These are phyloP conservation scores for Pisolithus microcarpus DNA, from an alignment of 768 basidiomycete species.

Conservation along the genomic window DNA sequence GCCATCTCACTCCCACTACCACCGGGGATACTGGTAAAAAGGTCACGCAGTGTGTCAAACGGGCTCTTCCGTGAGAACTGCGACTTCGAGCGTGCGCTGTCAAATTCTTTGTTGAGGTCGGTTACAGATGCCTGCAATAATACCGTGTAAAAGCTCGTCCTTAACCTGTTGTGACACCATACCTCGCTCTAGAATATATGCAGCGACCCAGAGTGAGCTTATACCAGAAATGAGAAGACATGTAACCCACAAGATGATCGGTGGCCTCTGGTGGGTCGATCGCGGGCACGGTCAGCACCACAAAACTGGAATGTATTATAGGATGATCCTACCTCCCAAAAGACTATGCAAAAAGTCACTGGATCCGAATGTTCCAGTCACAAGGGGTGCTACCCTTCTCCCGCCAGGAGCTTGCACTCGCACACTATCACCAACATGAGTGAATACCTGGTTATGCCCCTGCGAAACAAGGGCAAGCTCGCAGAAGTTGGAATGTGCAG, in stretches of 20 bases:
- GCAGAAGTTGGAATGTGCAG: conserved; percentile 88
- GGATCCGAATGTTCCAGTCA: conserved; percentile 77
- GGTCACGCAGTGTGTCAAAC: conserved; percentile 46
- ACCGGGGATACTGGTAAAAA: conserved; percentile 60
- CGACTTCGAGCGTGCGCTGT: conserved; percentile 56
- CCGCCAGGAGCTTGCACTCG: conserved; percentile 71
- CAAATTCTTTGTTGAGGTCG: conserved; percentile 76
- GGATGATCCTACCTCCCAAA: conserved; percentile 50
- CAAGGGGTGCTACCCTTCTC: conserved; percentile 68
- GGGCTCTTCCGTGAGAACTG: conserved; percentile 30
- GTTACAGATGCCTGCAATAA: conserved; percentile 67
- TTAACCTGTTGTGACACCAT: not conserved
- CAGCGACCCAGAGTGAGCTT: not conserved
- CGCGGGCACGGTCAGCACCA: not conserved
- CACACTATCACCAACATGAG: conserved; percentile 79
- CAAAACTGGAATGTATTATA: not conserved
- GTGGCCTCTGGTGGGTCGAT: conserved; percentile 41
- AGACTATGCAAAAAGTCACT: conserved; percentile 76
- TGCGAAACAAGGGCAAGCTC: conserved; percentile 71
- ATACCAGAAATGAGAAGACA: not conserved
- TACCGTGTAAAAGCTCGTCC: conserved; percentile 5
- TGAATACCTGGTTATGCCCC: conserved; percentile 73
- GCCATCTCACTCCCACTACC: conserved; percentile 52
- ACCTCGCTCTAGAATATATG: conserved; percentile 23
- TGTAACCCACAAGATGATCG: conserved; percentile 47